phyloP scores from a whole-genome alignment of 176 grass and related monocot species.

The Canna indica region DNA sequence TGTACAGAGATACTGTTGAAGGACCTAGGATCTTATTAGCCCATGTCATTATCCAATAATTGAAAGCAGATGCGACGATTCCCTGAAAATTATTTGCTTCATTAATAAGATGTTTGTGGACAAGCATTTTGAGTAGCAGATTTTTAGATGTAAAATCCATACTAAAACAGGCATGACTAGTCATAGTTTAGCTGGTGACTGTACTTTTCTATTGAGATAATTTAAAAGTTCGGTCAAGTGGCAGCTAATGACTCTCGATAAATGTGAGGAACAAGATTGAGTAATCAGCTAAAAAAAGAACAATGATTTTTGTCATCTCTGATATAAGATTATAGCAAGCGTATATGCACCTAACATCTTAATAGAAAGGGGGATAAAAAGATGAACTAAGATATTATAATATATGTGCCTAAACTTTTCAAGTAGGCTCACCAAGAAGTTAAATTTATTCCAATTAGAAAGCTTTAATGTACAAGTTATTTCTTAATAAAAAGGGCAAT shows the following conservation, averaged over 20 bases:
- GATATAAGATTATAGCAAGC: too few species aligned
- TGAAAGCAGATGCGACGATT: conserved; percentile 70
- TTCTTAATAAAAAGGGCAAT: not conserved
- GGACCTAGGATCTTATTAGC: conserved; percentile 88
- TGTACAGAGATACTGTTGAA: conserved; percentile 73
- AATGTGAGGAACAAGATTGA: too few species aligned
- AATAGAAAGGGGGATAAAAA: not conserved
- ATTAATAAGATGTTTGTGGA: not conserved
- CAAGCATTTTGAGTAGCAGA: too few species aligned
- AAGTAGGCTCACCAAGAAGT: not conserved
- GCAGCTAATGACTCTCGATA: too few species aligned
- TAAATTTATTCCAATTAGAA: not conserved
- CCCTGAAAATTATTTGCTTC: conserved; percentile 38
- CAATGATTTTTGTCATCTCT: too few species aligned
- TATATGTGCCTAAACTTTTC: not conserved
- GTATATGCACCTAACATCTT: too few species aligned
- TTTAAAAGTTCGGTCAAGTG: too few species aligned
- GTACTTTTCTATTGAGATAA: too few species aligned
- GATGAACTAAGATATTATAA: not conserved
- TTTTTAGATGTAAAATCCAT: too few species aligned
- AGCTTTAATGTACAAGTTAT: not conserved
- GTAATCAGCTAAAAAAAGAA: too few species aligned
- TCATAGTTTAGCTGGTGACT: too few species aligned
- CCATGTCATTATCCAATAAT: conserved; percentile 94
- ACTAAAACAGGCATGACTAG: too few species aligned